Percentiles rank a stretch among this genome's conserved stretches.
These are phyloP conservation scores for Nakazawaea molendinolei DNA, from an alignment of 805 yeast species.

Conservation along the genomic window DNA sequence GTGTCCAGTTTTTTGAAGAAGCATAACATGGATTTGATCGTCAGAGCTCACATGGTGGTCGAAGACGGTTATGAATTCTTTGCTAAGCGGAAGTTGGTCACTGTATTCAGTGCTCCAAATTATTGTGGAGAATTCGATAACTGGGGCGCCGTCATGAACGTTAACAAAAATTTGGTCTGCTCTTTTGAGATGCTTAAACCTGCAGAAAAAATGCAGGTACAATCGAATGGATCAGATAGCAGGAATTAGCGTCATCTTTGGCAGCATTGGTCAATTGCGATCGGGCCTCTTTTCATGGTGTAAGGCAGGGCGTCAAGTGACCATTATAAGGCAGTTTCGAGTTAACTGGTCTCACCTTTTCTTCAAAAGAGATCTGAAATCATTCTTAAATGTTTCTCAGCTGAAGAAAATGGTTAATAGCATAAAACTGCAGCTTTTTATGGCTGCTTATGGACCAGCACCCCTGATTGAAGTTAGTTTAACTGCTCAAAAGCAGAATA, in stretches of 20 bases:
- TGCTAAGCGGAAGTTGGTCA: conserved; percentile 65
- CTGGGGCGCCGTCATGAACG: conserved; percentile 77
- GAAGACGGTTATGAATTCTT: conserved; percentile 86
- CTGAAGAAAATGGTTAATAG: no score
- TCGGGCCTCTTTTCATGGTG: no score
- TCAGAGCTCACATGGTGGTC: conserved; percentile 85
- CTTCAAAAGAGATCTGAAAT: no score
- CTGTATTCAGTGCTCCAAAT: conserved; percentile 78
- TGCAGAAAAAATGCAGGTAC: conserved; percentile 9
- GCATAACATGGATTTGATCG: conserved; percentile 70
- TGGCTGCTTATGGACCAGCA: no score
- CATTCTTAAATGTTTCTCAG: no score
- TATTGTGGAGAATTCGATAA: conserved; percentile 78
- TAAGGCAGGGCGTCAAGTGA: no score
- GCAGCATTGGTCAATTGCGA: no score
- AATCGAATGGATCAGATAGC: neutral
- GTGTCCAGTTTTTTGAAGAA: conserved; percentile 61
- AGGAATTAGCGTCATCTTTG: neutral
- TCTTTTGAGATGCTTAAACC: conserved; percentile 69
- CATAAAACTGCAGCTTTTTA: no score
- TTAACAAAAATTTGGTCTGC: conserved; percentile 60
- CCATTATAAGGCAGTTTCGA: no score
- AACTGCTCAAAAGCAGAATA: no score
- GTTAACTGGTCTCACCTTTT: no score
- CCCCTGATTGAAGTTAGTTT: no score